These are phyloP conservation scores for Saturnispora serradocipensis DNA, from an alignment of 805 yeast species.

Conservation along the genomic window DNA sequence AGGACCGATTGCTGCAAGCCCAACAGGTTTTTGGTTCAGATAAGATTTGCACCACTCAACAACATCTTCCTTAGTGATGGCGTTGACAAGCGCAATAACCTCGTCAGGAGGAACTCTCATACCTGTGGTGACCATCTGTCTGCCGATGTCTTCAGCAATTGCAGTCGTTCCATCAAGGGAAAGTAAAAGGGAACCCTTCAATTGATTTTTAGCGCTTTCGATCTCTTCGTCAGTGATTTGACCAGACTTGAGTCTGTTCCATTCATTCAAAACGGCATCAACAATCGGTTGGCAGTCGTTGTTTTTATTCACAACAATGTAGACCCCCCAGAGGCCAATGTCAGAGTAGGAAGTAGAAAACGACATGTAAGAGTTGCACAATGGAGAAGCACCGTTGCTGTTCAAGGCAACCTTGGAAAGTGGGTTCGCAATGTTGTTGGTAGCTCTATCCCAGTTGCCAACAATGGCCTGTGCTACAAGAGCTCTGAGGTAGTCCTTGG, in stretches of 20 bases:
- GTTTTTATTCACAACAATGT: constrained; percentile 73
- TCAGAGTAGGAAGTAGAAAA: constrained; percentile 96
- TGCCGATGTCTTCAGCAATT: constrained; percentile 94
- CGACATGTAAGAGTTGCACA: constrained; percentile 93
- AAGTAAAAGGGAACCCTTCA: constrained; percentile 82
- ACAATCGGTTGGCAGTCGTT: constrained; percentile 58
- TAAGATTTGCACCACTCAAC: constrained; percentile 65
- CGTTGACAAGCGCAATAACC: constrained; percentile 65
- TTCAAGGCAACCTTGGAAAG: constrained; percentile 52
- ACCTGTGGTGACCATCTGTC: constrained; percentile 95
- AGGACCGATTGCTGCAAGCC: constrained; percentile 5
- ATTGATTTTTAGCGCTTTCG: constrained; percentile 87
- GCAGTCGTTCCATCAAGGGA: constrained; percentile 94
- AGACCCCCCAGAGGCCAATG: constrained; percentile 96
- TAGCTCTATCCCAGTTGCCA: constrained; percentile 95
- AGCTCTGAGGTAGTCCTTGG: constrained; percentile 91
- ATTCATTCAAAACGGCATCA: constrained; percentile 72
- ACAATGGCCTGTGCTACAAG: constrained; percentile 93
- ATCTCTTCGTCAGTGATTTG: constrained; percentile 74
- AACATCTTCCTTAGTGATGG: constrained; percentile 70
- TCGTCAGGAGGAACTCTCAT: constrained; percentile 63
- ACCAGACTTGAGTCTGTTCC: constrained; percentile 82
- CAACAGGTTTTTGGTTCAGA: constrained; percentile 38
- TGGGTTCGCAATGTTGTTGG: constrained; percentile 75
- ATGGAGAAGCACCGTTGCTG: constrained; percentile 42